Percentiles rank a stretch among this genome's conserved stretches.
These are phyloP conservation scores for Datisca glomerata DNA, from an alignment of 306 rosid genomes.

Conservation along the genomic window DNA sequence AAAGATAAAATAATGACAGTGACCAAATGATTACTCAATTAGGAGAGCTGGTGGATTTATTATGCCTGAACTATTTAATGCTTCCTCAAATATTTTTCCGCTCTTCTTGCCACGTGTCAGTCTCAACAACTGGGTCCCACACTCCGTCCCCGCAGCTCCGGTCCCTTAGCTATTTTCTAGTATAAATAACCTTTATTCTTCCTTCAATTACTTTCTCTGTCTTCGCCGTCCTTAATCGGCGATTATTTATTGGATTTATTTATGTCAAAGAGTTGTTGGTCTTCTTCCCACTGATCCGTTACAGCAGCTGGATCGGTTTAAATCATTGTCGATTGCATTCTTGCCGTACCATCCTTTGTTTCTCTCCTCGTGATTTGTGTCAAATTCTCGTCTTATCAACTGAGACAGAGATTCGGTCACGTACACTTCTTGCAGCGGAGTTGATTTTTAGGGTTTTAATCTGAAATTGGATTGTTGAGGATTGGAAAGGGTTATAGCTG, in stretches of 20 bases:
- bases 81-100: too few species aligned
- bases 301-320: conserved; percentile 9
- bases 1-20: too few species aligned
- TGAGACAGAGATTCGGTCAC: not conserved
- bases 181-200: too few species aligned
- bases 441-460: conserved; percentile 9
- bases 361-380: not conserved
- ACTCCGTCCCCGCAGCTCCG: too few species aligned
- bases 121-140: too few species aligned
- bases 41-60: too few species aligned
- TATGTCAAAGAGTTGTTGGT: not conserved
- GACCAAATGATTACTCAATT: too few species aligned
- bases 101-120: too few species aligned
- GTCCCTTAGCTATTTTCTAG: too few species aligned
- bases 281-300: conserved; percentile 4
- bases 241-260: not conserved
- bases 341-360: not conserved
- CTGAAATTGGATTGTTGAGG: conserved; percentile 14
- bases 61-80: too few species aligned
- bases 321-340: conserved; percentile 4
- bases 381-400: not conserved
- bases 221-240: conserved; percentile 22
- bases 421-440: not conserved
- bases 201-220: conserved; percentile 6
- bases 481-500: conserved; percentile 6